Evolutionary conservation across 768 basidiomycete species (phyloP).

Genomic region (Mycena olivaceomarginata): DNA sequence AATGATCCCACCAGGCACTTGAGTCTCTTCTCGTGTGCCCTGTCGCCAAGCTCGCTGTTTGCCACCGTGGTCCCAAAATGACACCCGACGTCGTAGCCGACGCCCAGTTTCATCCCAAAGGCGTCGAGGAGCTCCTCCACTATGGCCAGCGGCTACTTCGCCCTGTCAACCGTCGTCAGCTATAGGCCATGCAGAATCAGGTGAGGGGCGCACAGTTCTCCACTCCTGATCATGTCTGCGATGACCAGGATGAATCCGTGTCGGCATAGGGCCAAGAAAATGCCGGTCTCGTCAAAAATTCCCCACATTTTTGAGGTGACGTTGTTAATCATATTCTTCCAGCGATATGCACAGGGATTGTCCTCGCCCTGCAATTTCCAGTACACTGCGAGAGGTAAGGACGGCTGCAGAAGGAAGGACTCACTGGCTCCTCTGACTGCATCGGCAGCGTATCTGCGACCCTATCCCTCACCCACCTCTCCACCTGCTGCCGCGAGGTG

Average conservation of each 20-base stretch:
- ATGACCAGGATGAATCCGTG: too few relatives aligned
- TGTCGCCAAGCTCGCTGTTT: too few relatives aligned
- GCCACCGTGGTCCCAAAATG: too few relatives aligned
- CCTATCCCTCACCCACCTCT: slow-evolving; percentile 20
- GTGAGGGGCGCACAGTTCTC: slow-evolving; percentile 7
- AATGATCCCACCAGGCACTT: background rate
- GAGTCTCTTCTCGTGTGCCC: background rate
- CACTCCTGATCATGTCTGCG: background rate
- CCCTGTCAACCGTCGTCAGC: background rate
- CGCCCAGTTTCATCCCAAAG: slow-evolving; percentile 34
- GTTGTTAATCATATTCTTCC: slow-evolving; percentile 20
- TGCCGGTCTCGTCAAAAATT: too few relatives aligned
- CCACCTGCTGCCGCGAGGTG: slow-evolving; percentile 37
- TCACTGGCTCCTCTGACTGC: background rate
- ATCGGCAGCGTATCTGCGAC: background rate
- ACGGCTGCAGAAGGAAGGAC: background rate
- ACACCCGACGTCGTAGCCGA: slow-evolving; percentile 41
- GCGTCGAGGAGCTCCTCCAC: slow-evolving; percentile 45
- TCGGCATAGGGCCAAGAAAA: too few relatives aligned
- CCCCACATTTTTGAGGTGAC: too few relatives aligned
- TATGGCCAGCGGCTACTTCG: slow-evolving; percentile 10
- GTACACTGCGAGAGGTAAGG: too few relatives aligned
- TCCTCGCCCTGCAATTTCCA: slow-evolving; percentile 9
- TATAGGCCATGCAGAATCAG: background rate
- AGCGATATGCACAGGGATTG: slow-evolving; percentile 40